Base-by-base conservation (phyloP, 2,329 filamentous ascomycete genomes). In the Dothideomycetes sp. region DNA sequence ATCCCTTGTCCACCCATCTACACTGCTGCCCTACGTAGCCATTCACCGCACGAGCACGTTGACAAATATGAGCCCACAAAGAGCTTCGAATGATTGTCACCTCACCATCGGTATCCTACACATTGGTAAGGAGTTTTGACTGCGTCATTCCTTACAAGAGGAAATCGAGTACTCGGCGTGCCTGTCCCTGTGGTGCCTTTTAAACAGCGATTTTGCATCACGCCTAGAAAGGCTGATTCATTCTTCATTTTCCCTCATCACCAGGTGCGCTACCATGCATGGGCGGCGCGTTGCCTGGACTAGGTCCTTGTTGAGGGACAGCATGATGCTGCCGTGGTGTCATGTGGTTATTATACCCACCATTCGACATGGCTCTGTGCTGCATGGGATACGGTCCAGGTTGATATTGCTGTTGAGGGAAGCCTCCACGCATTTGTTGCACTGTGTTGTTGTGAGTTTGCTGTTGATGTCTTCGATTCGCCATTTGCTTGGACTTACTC, bases 251-350 rank as follows among this genome's bases (percentile, higher is more conserved):
- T 33, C 49, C 51, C 37, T 55, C 52, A 32, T 55, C 53, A 38
- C 50, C 52, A 31, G 52, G 48, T 10, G 41, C 44, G 12, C 44
- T 40, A 9, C 37, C 35, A 34, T 44, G 47, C 19, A 44, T 45
- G 45, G 52, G 51, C 10, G 45, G 36, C 43, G 43, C 38, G 15
- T 37, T 19, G 9, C 51, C 52, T n/a, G 52, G 50, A 35, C 50
- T 55, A 11, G 52, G 47, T 7, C 53, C 52, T 35, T 51, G 48
- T 11, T 51, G 42, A 10, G 52, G 52, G 7, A 52, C 44, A n/a
- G 53, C 54, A 17, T 52, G 44, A 37, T 55, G 52, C 42, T 54
- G 52, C 27, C 56, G 44, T 4, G 56, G 55, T n/a, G 56, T 58
- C 52, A 58, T 55, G 36, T 55, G 54, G 8, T 40, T 35, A 36